These are phyloP conservation scores for Amphibolis antarctica DNA, from an alignment of 106 monocot species.

Conservation along the genomic window DNA sequence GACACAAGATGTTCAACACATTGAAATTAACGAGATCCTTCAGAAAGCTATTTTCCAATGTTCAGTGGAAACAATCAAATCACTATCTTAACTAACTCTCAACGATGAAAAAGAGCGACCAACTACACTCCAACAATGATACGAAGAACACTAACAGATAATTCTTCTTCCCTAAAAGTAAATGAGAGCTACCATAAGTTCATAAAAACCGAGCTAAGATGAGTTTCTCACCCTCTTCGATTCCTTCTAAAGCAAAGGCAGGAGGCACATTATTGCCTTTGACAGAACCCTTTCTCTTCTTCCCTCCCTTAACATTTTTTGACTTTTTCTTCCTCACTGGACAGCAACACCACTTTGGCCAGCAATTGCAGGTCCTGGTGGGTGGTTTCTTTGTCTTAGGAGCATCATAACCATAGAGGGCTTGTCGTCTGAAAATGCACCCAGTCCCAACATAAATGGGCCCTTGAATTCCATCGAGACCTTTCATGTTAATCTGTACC, in stretches of 20 bases:
- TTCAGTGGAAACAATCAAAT: no score
- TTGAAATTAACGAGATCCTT: no score
- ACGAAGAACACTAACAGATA: no score
- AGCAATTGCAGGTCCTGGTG: conserved; percentile 62
- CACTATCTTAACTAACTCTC: no score
- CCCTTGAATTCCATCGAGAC: conserved; percentile 24
- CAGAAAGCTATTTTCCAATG: no score
- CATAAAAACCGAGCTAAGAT: no score
- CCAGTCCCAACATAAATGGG: conserved; percentile 24
- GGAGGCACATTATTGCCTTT: conserved; percentile 32
- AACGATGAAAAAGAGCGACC: no score
- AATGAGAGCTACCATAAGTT: no score
- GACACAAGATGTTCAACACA: no score
- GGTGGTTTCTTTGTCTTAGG: conserved; percentile 56
- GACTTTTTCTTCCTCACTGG: conserved; percentile 39
- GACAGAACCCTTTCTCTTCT: conserved; percentile 23
- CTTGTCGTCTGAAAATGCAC: conserved; percentile 19
- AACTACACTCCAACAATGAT: no score
- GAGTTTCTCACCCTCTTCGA: not conserved
- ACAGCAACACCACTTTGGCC: conserved; percentile 44
- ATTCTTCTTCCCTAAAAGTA: no score
- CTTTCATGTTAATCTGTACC: conserved; percentile 28
- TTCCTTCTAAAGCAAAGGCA: conserved; percentile 46
- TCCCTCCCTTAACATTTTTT: conserved; percentile 30
- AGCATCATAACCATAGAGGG: conserved; percentile 55